These are phyloP conservation scores for Butyriboletus appendiculatus DNA, from an alignment of 1,284 basidiomycete genomes.

Conservation along the genomic window DNA sequence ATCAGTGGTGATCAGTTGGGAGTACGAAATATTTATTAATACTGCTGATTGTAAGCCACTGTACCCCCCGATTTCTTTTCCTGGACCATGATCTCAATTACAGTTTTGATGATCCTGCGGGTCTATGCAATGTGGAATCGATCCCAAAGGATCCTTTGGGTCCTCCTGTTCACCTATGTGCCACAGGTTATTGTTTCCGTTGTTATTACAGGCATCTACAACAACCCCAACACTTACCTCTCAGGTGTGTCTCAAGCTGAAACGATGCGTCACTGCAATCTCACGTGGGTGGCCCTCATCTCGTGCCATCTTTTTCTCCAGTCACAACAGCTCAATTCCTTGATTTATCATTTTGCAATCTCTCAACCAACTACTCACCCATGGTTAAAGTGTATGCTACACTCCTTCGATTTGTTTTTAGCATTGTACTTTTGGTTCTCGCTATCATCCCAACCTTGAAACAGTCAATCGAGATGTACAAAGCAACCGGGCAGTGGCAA, in stretches of 20 bases:
- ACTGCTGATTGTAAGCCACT: conserved; percentile 1
- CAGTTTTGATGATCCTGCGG: conserved; percentile 2
- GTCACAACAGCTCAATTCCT: not conserved
- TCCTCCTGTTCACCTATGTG: not conserved
- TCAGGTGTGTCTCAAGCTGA: not conserved
- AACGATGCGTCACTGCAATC: not conserved
- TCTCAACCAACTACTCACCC: not conserved
- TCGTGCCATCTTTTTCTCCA: not conserved
- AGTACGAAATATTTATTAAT: not conserved
- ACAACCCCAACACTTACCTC: not conserved
- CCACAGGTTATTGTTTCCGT: not conserved
- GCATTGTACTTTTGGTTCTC: not conserved
- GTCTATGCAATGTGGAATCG: conserved; percentile 8
- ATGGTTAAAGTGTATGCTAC: too few species aligned
- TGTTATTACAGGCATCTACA: not conserved
- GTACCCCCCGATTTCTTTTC: not conserved
- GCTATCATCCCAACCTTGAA: not conserved
- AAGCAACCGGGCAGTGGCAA: not conserved
- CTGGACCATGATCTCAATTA: not conserved
- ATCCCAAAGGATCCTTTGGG: not conserved
- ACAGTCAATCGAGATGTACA: not conserved
- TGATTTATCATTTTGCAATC: not conserved
- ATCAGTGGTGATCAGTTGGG: not conserved
- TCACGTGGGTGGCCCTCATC: not conserved
- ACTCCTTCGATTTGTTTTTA: not conserved